Evolutionary conservation across 208 protist genomes (phyloP).

Genomic region (Leishmania major): DNA sequence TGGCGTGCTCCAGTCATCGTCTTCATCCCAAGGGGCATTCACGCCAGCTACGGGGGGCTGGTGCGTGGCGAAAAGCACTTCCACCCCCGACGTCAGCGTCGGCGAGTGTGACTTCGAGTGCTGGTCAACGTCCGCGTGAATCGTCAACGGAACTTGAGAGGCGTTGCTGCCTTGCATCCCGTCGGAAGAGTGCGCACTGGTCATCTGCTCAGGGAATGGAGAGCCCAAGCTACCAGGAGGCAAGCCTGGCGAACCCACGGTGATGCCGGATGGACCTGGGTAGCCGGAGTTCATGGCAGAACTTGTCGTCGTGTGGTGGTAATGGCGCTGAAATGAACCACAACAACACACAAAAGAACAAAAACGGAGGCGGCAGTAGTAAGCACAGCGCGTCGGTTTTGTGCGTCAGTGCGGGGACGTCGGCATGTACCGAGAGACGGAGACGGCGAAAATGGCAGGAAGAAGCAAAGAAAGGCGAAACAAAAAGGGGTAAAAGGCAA

Average conservation of each 20-base stretch:
- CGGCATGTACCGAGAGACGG: not conserved
- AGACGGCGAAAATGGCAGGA: not conserved
- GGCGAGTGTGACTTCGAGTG: not conserved
- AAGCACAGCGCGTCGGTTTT: not conserved
- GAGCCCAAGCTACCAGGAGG: slow-evolving; percentile 8
- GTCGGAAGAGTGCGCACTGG: slow-evolving; percentile 1
- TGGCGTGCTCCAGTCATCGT: slow-evolving; percentile 23
- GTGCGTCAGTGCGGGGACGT: not conserved
- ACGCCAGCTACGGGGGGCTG: not conserved
- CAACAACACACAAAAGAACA: not conserved
- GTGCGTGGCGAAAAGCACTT: not conserved
- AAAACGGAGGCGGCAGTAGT: not conserved
- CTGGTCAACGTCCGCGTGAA: not conserved
- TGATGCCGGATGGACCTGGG: slow-evolving; percentile 5
- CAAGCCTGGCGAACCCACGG: slow-evolving; percentile 22
- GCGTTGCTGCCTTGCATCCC: slow-evolving; percentile 9
- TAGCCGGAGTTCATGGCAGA: slow-evolving; percentile 22
- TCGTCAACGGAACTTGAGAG: not conserved
- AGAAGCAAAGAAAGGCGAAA: not conserved
- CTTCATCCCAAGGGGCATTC: slow-evolving; percentile 37
- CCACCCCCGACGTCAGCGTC: slow-evolving; percentile 4
- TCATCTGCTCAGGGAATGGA: slow-evolving; percentile 7
- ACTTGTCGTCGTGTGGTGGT: not conserved
- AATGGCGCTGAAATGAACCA: not conserved
- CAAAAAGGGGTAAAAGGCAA: not conserved